Conservation (phyloP, 1,284 basidiomycete species). For the Moniliophthora roreri region DNA sequence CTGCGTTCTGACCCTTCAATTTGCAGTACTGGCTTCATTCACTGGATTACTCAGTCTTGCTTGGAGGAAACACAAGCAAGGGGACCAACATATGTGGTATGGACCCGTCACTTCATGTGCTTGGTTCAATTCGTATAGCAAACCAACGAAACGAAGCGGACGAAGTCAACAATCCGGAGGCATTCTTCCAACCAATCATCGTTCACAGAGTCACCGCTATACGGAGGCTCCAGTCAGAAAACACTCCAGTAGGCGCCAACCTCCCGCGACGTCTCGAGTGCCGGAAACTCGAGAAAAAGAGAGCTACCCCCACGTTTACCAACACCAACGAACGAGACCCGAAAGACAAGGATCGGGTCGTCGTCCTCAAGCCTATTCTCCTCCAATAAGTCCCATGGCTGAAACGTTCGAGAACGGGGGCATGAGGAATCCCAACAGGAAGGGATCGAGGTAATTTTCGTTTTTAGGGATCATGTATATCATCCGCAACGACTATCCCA, state of each 20-base stretch:
- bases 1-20: slow-evolving; percentile 17
- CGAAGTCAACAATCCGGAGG: slow-evolving; percentile 7
- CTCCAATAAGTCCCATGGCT: slow-evolving; percentile 31
- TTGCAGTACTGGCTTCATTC: slow-evolving; percentile 60
- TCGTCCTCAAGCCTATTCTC: slow-evolving; percentile 34
- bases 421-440: slow-evolving; percentile 42
- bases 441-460: slow-evolving; percentile 5
- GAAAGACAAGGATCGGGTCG: slow-evolving; percentile 7
- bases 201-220: slow-evolving; percentile 1
- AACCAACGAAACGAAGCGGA: slow-evolving; percentile 9
- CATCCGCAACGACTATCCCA: no score
- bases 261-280: slow-evolving; percentile 21
- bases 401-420: slow-evolving; percentile 44
- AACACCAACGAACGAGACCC: slow-evolving; percentile 6
- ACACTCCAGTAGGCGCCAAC: slow-evolving; percentile 5
- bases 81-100: slow-evolving; percentile 72
- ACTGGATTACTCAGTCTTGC: slow-evolving; percentile 62
- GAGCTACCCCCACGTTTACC: slow-evolving; percentile 8
- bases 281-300: slow-evolving; percentile 6
- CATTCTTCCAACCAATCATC: slow-evolving; percentile 14
- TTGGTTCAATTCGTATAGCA: slow-evolving; percentile 61
- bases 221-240: slow-evolving; percentile 12
- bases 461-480: slow-evolving; percentile 16
- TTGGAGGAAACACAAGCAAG: slow-evolving; percentile 61
- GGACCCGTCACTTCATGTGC: slow-evolving; percentile 69